These are phyloP conservation scores for Aspergillus taichungensis DNA, from an alignment of 495 filamentous ascomycete species.

Conservation along the genomic window DNA sequence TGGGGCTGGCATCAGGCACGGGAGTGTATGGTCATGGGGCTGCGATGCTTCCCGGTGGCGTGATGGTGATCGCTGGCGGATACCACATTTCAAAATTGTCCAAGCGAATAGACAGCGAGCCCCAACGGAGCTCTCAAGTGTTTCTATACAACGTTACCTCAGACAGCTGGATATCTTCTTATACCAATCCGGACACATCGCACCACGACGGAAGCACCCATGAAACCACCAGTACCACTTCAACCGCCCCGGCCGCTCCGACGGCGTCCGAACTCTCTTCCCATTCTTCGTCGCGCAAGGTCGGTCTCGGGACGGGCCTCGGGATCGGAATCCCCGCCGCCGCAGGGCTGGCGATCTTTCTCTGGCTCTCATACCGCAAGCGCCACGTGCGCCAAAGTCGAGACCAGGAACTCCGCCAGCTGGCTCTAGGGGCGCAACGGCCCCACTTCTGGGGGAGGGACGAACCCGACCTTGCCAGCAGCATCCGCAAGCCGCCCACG, in stretches of 20 bases:
- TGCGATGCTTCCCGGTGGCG: conserved; percentile 69
- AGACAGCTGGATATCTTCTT: conserved; percentile 58
- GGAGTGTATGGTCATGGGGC: conserved; percentile 85
- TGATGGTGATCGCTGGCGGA: conserved; percentile 87
- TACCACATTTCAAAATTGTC: conserved; percentile 53
- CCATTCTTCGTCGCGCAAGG: conserved; percentile 37
- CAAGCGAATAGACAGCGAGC: conserved; percentile 28
- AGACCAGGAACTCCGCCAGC: conserved; percentile 44
- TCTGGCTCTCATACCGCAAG: conserved; percentile 49
- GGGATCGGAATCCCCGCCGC: conserved; percentile 55
- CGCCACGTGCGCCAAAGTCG: conserved; percentile 36
- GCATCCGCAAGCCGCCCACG: conserved; percentile 25
- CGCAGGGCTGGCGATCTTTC: conserved; percentile 40
- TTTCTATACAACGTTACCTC: conserved; percentile 77
- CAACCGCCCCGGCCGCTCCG: not conserved
- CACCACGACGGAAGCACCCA: too few species aligned
- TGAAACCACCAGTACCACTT: not conserved
- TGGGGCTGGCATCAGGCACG: conserved; percentile 37
- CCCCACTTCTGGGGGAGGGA: conserved; percentile 32
- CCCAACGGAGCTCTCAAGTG: conserved; percentile 32
- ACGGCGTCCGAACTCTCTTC: not conserved
- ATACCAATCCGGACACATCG: conserved; percentile 45
- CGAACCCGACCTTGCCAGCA: conserved; percentile 29
- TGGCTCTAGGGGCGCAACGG: conserved; percentile 42
- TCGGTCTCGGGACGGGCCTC: conserved; percentile 67